Percentiles rank a stretch among this genome's conserved stretches.
phyloP scores from a whole-genome alignment of 495 filamentous ascomycete species.

The Trichoderma orchidacearum region DNA sequence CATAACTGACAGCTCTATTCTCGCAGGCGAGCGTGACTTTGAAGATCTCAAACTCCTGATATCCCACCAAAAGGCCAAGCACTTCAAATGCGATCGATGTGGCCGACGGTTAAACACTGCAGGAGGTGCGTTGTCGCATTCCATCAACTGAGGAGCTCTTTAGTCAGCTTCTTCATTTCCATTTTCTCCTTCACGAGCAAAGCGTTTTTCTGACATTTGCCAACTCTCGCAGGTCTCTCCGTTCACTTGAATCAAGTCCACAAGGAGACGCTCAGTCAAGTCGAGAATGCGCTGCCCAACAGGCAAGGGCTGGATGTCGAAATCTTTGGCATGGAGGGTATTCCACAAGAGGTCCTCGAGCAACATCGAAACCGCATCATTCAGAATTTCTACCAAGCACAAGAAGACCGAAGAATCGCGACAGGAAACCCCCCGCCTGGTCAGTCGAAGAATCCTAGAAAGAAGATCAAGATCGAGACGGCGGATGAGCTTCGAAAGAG shows the following conservation, averaged over 20 bases:
- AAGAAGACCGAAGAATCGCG: slow-evolving; percentile 64
- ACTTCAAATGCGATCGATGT: slow-evolving; percentile 93
- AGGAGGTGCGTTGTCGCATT: slow-evolving; percentile 77
- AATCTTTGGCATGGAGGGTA: slow-evolving; percentile 97
- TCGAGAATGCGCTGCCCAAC: slow-evolving; percentile 84
- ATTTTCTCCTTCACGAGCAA: too few species aligned
- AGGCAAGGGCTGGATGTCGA: slow-evolving; percentile 76
- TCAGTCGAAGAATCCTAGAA: slow-evolving; percentile 39
- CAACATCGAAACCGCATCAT: slow-evolving; percentile 77
- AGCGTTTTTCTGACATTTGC: slow-evolving; percentile 2
- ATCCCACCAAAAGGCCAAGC: slow-evolving; percentile 93
- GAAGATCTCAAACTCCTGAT: slow-evolving; percentile 94
- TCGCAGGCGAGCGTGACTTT: slow-evolving; percentile 73
- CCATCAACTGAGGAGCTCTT: too few species aligned
- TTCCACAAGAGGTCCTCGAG: slow-evolving; percentile 71
- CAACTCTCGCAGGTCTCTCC: slow-evolving; percentile 52
- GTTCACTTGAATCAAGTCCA: slow-evolving; percentile 98
- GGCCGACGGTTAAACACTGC: slow-evolving; percentile 81
- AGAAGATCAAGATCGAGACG: slow-evolving; percentile 71
- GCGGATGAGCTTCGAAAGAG: slow-evolving; percentile 70
- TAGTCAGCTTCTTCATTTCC: too few species aligned
- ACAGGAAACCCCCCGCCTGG: slow-evolving; percentile 75
- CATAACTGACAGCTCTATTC: slow-evolving; percentile 10
- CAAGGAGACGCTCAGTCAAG: slow-evolving; percentile 72
- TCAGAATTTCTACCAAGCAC: slow-evolving; percentile 67